Evolutionary conservation across 208 protist genomes (phyloP).

Genomic region (Acanthamoeba polyphaga): DNA sequence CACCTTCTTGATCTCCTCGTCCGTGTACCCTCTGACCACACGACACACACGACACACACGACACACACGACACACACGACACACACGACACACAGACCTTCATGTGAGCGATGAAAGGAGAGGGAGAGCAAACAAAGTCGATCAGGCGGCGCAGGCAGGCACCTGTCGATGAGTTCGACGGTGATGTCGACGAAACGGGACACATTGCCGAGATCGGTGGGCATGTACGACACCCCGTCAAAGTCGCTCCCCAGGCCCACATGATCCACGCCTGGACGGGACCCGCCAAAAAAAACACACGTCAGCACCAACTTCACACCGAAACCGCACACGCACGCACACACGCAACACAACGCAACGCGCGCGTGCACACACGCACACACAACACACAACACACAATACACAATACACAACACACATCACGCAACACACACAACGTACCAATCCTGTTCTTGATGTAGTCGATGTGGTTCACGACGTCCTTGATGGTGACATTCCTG

Average conservation of each 20-base stretch:
- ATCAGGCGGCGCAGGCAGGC: not conserved
- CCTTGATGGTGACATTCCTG: slow-evolving; percentile 8
- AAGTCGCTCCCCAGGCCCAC: slow-evolving; percentile 66
- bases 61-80: not conserved
- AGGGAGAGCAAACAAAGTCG: too few species aligned
- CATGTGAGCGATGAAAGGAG: too few species aligned
- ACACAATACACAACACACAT: too few species aligned
- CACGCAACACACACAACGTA: not conserved
- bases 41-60: too few species aligned
- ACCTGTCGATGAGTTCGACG: slow-evolving; percentile 3
- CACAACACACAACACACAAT: too few species aligned
- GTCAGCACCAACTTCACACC: too few species aligned
- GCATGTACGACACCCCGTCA: slow-evolving; percentile 50
- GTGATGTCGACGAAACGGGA: slow-evolving; percentile 25
- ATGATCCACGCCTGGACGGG: slow-evolving; percentile 7
- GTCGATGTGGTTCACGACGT: slow-evolving; percentile 69
- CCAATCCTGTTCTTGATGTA: slow-evolving; percentile 62
- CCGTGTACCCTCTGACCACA: slow-evolving; percentile 53
- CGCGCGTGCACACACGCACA: too few species aligned
- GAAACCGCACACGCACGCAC: too few species aligned
- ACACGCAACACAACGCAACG: not conserved
- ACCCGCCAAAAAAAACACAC: too few species aligned
- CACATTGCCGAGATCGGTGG: slow-evolving; percentile 38
- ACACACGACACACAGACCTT: too few species aligned
- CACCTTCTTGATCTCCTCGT: slow-evolving; percentile 53